Base-by-base conservation (phyloP, 2,329 filamentous ascomycete genomes). In the Arthrobotrys megalospora region DNA sequence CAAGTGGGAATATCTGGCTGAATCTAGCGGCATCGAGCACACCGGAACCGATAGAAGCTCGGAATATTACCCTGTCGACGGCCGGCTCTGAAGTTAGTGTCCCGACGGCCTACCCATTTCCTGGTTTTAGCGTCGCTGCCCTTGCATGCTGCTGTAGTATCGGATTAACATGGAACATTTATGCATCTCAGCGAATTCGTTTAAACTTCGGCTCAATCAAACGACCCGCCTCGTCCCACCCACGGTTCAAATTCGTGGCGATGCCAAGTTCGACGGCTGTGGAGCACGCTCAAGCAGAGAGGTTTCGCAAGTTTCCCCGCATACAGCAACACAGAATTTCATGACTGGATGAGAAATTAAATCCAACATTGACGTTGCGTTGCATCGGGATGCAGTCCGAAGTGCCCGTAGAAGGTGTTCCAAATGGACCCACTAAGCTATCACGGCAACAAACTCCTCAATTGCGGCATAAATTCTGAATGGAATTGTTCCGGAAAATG, bases 201-300 rank as follows among this genome's bases (percentile, higher is more conserved):
- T n/a, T 58, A 38, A 32, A 38, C 32, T 38, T 58, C 52, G 52
- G 52, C n/a, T 58, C 12, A 58, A 58, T 14, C 32, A 58, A 7
- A 38, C 52, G 52, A 58, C 52, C 52, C 52, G 52, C 6, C 32
- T 38, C 32, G 52, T 58, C n/a, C 16, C 52, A 58, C 7, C 52
- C 32, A 38, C 32, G 52, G 52, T 58, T 58, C 50, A 24, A 3
- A 16, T 21, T 36, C 52, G 52, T 38, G 34, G 28, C 52, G 32
- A 58, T 2, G 52, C 36, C 36, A 38, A 38, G 36, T 12, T 38
- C 36, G 8, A 38, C 24, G 24, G 5, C 24, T 28, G 24, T 28
- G 24, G 24, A 28, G 24, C 24, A n/a, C n/a, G n/a, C n/a, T n/a
- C n/a, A n/a, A 28, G 24, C 24, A 2, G 2, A 5, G 24, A 28